Conservation (phyloP, 176 grass and related monocot species). For the Carex littledalei region DNA sequence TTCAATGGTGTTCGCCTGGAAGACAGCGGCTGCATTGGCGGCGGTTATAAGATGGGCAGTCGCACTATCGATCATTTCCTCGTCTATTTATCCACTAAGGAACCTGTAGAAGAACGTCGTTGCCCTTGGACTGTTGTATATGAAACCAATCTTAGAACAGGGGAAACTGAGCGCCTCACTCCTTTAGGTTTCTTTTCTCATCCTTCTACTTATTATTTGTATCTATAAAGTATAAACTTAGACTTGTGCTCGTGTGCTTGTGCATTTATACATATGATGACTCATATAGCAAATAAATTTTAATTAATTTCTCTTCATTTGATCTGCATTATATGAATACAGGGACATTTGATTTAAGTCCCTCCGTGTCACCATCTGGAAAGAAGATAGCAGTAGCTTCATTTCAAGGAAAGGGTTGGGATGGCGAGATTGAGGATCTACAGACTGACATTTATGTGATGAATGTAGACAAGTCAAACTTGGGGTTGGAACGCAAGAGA, state of each 20-base stretch:
- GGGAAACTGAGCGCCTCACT: conserved; percentile 25
- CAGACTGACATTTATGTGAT: conserved; percentile 33
- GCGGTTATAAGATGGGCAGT: not conserved
- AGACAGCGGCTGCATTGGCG: conserved; percentile 34
- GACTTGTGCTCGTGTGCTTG: not conserved
- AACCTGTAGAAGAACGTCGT: conserved; percentile 7
- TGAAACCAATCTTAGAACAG: conserved; percentile 21
- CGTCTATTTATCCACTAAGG: conserved; percentile 39
- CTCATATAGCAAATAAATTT: not conserved
- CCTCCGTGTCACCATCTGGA: conserved; percentile 30
- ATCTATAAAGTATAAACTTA: not conserved
- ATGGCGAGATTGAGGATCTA: conserved; percentile 32
- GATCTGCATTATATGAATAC: not conserved
- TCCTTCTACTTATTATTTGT: not conserved
- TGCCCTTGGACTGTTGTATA: conserved; percentile 37
- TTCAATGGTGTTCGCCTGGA: conserved; percentile 30
- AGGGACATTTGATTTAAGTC: conserved; percentile 27
- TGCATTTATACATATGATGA: not conserved
- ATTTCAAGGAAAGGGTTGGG: conserved; percentile 13
- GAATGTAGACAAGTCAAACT: conserved; percentile 10
- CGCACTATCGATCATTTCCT: conserved; percentile 7
- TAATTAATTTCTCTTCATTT: not conserved
- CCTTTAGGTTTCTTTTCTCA: not conserved
- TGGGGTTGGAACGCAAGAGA: not conserved
- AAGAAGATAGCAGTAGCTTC: conserved; percentile 33